These are phyloP conservation scores for Ricinus communis DNA, from an alignment of 345 rosid genomes.

Conservation along the genomic window DNA sequence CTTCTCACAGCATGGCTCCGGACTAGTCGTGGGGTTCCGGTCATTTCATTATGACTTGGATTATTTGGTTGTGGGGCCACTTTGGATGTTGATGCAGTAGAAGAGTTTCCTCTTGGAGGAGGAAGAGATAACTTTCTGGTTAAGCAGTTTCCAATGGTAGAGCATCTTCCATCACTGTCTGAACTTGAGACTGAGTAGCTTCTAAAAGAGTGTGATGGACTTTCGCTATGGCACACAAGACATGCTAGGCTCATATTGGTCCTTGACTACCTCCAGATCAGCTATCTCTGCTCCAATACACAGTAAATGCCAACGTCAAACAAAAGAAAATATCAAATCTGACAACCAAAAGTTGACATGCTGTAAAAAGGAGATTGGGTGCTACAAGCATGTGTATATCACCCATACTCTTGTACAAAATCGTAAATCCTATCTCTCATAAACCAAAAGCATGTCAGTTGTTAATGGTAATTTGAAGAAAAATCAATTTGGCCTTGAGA, in stretches of 20 bases:
- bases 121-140: conserved; percentile 63
- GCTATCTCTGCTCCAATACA: conserved; percentile 6
- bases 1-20: conserved; percentile 87
- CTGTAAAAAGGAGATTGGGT: background rate
- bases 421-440: background rate
- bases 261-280: background rate
- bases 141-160: conserved; percentile 70
- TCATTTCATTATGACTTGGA: conserved; percentile 37
- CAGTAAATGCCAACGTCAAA: background rate
- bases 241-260: conserved; percentile 79
- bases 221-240: conserved; percentile 87
- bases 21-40: conserved; percentile 75
- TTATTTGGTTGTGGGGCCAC: conserved; percentile 78
- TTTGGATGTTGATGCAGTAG: conserved; percentile 64
- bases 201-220: conserved; percentile 90
- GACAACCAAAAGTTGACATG: background rate
- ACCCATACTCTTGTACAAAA: background rate
- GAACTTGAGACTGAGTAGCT: conserved; percentile 94
- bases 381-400: background rate
- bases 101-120: conserved; percentile 49
- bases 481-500: no score
- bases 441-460: no score
- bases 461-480: no score
- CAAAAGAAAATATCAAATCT: background rate
- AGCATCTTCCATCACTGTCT: conserved; percentile 84